phyloP scores from a whole-genome alignment of 2,329 filamentous ascomycete genomes.

The Exophiala calicioides region DNA sequence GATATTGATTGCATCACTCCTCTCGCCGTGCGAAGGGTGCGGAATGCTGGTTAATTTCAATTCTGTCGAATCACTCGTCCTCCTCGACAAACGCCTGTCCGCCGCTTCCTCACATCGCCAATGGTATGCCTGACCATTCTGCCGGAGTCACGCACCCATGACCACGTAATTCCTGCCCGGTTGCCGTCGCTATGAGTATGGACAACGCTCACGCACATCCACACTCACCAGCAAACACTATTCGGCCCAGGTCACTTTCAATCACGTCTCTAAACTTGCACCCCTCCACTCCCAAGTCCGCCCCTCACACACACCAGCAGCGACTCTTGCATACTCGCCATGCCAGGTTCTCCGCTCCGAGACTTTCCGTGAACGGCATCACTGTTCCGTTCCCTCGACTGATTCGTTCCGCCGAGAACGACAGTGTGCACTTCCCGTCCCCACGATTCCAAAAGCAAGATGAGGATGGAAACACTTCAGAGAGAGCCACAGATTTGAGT shows the following conservation, averaged over 20 bases:
- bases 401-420: conserved; percentile 21
- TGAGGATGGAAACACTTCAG: conserved; percentile 16
- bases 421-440: conserved; percentile 11
- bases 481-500: conserved; percentile 8
- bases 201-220: conserved; percentile 24
- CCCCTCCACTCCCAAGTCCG: conserved; percentile 22
- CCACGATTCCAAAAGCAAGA: conserved; percentile 17
- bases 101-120: conserved; percentile 10
- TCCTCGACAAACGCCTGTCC: conserved; percentile 1
- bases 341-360: conserved; percentile 29
- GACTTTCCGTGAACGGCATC: conserved; percentile 27
- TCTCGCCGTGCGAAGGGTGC: conserved; percentile 24
- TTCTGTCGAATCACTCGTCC: conserved; percentile 15
- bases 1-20: conserved; percentile 18
- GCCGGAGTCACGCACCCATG: conserved; percentile 13
- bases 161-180: conserved; percentile 20
- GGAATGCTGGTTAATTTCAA: conserved; percentile 26
- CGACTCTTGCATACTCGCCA: conserved; percentile 28
- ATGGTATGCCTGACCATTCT: conserved; percentile 20
- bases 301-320: conserved; percentile 27
- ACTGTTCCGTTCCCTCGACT: conserved; percentile 23
- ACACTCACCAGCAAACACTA: conserved; percentile 13
- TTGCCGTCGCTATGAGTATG: conserved; percentile 17
- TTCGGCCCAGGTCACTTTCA: conserved; percentile 19
- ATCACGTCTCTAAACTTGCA: conserved; percentile 14